Conservation (phyloP, 2,329 filamentous ascomycete genomes). For the Penicillium thymicola region DNA sequence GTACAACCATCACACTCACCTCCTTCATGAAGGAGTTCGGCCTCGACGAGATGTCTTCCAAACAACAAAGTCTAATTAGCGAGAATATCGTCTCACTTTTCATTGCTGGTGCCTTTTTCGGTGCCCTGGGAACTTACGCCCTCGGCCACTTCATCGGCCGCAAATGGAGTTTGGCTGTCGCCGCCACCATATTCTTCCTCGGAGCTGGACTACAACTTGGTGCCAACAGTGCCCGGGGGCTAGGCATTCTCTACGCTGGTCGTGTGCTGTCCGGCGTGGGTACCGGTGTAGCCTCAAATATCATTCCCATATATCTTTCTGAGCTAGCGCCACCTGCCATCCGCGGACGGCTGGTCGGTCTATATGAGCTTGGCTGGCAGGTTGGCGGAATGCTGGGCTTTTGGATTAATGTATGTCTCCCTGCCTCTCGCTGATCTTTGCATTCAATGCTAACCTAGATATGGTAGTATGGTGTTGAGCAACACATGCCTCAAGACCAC, state of each 20-base stretch:
- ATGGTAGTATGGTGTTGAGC: constrained; percentile 50
- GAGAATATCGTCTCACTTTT: constrained; percentile 75
- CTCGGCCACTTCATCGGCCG: constrained; percentile 64
- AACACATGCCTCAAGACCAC: constrained; percentile 25
- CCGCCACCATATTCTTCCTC: constrained; percentile 61
- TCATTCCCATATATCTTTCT: constrained; percentile 57
- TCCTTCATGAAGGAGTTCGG: constrained; percentile 67
- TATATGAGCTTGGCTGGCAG: constrained; percentile 54
- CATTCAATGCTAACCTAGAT: constrained; percentile 10
- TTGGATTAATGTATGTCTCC: constrained; percentile 40
- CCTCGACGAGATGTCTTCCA: constrained; percentile 50
- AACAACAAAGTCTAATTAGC: constrained; percentile 58
- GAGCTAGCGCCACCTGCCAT: constrained; percentile 55
- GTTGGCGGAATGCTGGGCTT: constrained; percentile 46
- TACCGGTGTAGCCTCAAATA: constrained; percentile 52
- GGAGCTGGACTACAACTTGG: constrained; percentile 68
- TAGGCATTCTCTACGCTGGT: constrained; percentile 56
- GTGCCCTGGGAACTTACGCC: constrained; percentile 62
- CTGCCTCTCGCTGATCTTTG: not conserved
- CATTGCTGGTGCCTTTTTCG: constrained; percentile 80
- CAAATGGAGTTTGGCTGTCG: constrained; percentile 59
- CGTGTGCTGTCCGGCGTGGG: constrained; percentile 54
- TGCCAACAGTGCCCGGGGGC: constrained; percentile 55
- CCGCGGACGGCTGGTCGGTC: constrained; percentile 53
- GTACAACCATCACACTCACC: constrained; percentile 66